Percentiles rank a stretch among this genome's conserved stretches.
These are phyloP conservation scores for Celoporthe dispersa DNA, from an alignment of 2,329 filamentous ascomycete species.

Conservation along the genomic window DNA sequence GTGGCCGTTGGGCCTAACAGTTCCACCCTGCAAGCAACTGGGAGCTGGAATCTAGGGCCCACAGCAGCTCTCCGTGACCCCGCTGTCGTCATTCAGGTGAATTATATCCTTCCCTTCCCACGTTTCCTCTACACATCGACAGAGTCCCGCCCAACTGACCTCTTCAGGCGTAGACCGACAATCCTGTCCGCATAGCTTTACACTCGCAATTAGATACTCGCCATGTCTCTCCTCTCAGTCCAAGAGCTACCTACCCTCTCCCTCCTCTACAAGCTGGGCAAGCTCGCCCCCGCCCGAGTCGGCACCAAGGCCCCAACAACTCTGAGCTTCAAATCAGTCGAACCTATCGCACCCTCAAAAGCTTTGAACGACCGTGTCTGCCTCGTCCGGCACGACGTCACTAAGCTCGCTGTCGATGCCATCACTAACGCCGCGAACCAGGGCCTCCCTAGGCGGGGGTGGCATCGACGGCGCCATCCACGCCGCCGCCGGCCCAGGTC, in stretches of 20 bases:
- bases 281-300: slow-evolving; percentile 43
- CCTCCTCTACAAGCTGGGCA: slow-evolving; percentile 66
- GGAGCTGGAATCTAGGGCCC: slow-evolving; percentile 9
- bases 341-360: slow-evolving; percentile 44
- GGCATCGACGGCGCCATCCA: slow-evolving; percentile 92
- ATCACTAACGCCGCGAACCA: slow-evolving; percentile 94
- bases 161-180: not conserved
- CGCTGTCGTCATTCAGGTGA: slow-evolving; percentile 25
- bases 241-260: slow-evolving; percentile 65
- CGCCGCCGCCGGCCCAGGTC: slow-evolving; percentile 70
- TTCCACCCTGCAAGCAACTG: slow-evolving; percentile 13
- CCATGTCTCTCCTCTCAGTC: slow-evolving; percentile 48
- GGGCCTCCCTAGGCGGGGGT: slow-evolving; percentile 79
- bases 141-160: not conserved
- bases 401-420: slow-evolving; percentile 73
- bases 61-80: slow-evolving; percentile 20
- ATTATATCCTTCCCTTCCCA: not conserved
- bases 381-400: slow-evolving; percentile 79
- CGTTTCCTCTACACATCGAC: not conserved
- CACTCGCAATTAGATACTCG: slow-evolving; percentile 23
- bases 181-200: not conserved
- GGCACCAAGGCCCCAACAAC: slow-evolving; percentile 29
- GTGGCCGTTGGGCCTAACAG: not conserved
- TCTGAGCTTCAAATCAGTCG: slow-evolving; percentile 34
- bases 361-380: slow-evolving; percentile 72